phyloP scores from a whole-genome alignment of 805 yeast genomes.

The Ogataea glucozyma region DNA sequence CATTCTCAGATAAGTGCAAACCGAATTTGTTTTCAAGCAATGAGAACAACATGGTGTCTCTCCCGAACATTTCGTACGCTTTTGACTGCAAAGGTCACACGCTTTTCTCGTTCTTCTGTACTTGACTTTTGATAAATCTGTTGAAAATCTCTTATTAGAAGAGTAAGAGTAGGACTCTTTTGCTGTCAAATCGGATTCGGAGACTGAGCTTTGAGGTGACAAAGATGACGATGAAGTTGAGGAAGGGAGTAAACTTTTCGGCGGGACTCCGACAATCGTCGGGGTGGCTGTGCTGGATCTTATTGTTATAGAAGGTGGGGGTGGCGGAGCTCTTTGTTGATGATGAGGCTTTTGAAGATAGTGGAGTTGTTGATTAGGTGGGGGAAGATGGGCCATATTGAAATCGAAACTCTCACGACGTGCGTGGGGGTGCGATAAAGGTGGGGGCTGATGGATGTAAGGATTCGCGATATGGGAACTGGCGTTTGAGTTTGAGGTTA shows the following conservation, averaged over 20 bases:
- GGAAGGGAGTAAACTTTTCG: neutral
- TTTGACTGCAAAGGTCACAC: constrained; percentile 48
- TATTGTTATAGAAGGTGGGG: constrained; percentile 1
- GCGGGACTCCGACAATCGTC: neutral
- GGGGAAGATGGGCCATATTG: constrained; percentile 2
- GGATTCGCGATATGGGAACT: too few relatives aligned
- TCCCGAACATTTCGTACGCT: constrained; percentile 51
- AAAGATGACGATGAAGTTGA: constrained; percentile 5
- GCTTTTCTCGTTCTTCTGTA: constrained; percentile 37
- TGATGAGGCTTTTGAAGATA: constrained; percentile 7
- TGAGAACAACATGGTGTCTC: constrained; percentile 43
- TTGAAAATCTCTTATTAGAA: neutral
- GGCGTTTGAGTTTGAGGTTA: too few relatives aligned
- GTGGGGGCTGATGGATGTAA: too few relatives aligned
- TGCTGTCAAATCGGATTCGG: constrained; percentile 5
- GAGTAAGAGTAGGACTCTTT: neutral
- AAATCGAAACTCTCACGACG: neutral
- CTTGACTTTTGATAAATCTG: constrained; percentile 11
- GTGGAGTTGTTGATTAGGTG: constrained; percentile 5
- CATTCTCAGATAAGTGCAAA: constrained; percentile 43
- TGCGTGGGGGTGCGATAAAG: too few relatives aligned
- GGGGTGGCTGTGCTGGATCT: too few relatives aligned
- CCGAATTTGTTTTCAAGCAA: constrained; percentile 35
- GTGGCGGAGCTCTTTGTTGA: too few relatives aligned
- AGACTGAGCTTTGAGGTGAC: constrained; percentile 4